Conservation (phyloP, 2,329 filamentous ascomycete species). For the Fusarium dlaminii region DNA sequence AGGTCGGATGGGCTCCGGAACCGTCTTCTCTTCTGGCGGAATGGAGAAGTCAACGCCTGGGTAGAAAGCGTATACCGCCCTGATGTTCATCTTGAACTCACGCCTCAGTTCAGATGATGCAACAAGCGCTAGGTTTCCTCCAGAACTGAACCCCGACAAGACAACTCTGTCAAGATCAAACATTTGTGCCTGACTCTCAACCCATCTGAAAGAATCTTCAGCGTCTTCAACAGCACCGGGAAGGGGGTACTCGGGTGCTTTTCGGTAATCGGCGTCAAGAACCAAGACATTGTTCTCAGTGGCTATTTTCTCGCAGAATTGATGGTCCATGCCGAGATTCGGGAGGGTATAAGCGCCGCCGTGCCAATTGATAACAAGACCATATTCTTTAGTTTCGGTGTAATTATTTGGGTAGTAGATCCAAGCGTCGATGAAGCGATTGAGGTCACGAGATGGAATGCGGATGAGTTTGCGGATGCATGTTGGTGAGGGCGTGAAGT, state of each 20-base stretch:
- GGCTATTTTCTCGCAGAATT: constrained; percentile 49
- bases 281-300: constrained; percentile 39
- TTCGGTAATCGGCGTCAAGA: constrained; percentile 51
- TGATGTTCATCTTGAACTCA: constrained; percentile 52
- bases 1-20: constrained; percentile 38
- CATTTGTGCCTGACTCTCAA: constrained; percentile 36
- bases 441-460: constrained; percentile 43
- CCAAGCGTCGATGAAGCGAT: constrained; percentile 42
- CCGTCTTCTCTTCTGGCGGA: constrained; percentile 41
- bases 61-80: constrained; percentile 60
- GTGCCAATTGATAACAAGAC: constrained; percentile 49
- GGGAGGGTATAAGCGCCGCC: constrained; percentile 49
- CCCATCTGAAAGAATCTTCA: constrained; percentile 50
- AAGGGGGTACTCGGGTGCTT: constrained; percentile 52
- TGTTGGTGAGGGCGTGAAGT: constrained; percentile 10
- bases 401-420: constrained; percentile 38
- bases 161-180: constrained; percentile 51
- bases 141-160: constrained; percentile 58
- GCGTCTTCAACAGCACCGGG: constrained; percentile 46
- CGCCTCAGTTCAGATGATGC: constrained; percentile 43
- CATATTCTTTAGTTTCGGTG: not conserved
- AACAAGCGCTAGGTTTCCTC: constrained; percentile 55
- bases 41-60: constrained; percentile 47
- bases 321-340: constrained; percentile 51
- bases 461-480: constrained; percentile 22